Evolutionary conservation across 495 filamentous ascomycete species (phyloP).

Genomic region (Neurospora pannonica): DNA sequence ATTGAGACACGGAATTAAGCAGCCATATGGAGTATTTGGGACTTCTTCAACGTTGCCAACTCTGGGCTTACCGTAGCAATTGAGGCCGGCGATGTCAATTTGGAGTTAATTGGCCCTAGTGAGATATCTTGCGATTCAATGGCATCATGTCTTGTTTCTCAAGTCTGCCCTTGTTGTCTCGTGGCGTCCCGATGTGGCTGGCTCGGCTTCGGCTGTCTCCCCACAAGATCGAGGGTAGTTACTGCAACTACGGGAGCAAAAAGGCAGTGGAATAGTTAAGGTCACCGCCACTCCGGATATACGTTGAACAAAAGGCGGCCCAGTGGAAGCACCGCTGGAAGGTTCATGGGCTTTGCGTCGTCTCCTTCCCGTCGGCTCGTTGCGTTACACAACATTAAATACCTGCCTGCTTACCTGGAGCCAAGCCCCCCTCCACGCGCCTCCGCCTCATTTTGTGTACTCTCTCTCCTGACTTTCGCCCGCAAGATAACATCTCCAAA

Average conservation of each 20-base stretch:
- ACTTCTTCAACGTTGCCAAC: not conserved
- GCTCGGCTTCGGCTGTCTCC: not conserved
- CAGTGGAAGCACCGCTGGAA: not conserved
- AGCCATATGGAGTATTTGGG: not conserved
- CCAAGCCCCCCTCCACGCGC: not conserved
- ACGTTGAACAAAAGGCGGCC: not conserved
- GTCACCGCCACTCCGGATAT: not conserved
- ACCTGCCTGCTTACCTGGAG: not conserved
- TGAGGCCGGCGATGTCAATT: not conserved
- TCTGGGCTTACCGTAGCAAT: not conserved
- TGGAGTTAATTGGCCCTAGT: not conserved
- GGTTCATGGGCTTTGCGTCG: not conserved
- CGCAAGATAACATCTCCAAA: not conserved
- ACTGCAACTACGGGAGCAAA: not conserved
- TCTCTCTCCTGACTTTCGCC: not conserved
- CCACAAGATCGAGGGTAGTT: not conserved
- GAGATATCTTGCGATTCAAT: not conserved
- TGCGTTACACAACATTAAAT: not conserved
- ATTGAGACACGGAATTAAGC: not conserved
- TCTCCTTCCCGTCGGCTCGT: not conserved
- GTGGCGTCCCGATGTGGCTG: not conserved
- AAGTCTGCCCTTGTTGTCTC: not conserved
- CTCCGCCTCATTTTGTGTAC: not conserved
- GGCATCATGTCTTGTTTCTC: not conserved
- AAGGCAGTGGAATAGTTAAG: not conserved